These are phyloP conservation scores for Immersiporthe knoxdaviesiana DNA, from an alignment of 2,329 filamentous ascomycete genomes.

Conservation along the genomic window DNA sequence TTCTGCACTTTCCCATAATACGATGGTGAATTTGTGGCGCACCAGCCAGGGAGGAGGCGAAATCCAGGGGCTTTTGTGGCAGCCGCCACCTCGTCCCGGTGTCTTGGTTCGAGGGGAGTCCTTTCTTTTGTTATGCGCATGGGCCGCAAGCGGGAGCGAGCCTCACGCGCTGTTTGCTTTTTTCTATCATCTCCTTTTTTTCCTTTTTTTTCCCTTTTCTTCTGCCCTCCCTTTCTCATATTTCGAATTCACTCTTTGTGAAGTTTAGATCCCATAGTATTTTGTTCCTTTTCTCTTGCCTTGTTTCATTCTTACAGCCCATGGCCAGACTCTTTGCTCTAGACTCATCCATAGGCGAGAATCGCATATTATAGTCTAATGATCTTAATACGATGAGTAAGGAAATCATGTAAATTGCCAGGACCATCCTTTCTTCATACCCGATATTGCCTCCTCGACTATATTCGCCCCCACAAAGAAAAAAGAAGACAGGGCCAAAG, in stretches of 20 bases:
- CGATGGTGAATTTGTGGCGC: neutral
- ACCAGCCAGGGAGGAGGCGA: conserved; percentile 9
- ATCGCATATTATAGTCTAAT: neutral
- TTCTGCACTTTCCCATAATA: neutral
- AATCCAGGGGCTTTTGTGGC: conserved; percentile 10
- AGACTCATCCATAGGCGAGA: neutral
- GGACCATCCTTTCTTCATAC: neutral
- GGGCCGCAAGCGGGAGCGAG: neutral
- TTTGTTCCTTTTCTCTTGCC: too few species aligned
- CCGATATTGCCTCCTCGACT: neutral
- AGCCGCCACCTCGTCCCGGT: conserved; percentile 13
- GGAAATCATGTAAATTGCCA: neutral
- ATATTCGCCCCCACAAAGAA: neutral
- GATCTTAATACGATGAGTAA: neutral
- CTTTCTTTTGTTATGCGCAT: neutral
- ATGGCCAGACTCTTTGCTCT: neutral
- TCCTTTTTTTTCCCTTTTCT: neutral
- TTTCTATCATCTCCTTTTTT: neutral
- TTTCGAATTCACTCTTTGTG: too few species aligned
- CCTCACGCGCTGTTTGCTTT: neutral
- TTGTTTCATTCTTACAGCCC: too few species aligned
- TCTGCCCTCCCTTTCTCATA: too few species aligned
- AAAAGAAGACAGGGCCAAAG: conserved; percentile 5
- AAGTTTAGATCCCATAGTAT: too few species aligned
- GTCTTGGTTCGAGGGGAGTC: conserved; percentile 11